Base-by-base conservation (phyloP, 129 eudicot species). In the Helianthus tuberosus region DNA sequence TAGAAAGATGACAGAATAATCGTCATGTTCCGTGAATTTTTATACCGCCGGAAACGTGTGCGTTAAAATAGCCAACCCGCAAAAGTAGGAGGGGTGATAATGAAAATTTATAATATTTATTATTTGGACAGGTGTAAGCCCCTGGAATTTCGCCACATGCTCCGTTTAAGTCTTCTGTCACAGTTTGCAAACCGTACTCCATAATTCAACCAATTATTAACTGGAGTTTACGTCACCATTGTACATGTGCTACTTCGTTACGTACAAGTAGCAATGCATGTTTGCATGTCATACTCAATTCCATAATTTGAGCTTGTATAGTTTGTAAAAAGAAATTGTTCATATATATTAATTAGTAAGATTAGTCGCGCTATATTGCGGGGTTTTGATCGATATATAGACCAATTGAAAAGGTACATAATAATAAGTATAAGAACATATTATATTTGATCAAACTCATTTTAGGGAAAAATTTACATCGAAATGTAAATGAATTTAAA, bases 81-180 rank as follows among this genome's bases (percentile, higher is more conserved):
- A 72, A 64, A 59, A 59, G 73, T 61, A n/a, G 77, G 58, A 59
- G 63, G 41, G 68, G 20, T 54, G 59, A 78, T n/a, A 52, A 1
- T 78, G 77, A 78, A 78, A 77, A 29, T 41, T 32, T 63, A 52
- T 60, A 25, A 3, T 60, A 8, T 9, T 20, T 29, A 23, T 62
- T 50, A 9, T 8, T 62, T 35, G 47, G 71, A 71, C 82, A 71
- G 77, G 51, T 77, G 75, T 73, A 43, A 48, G 4, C 51, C 66
- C 77, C 82, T 71, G 0, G 73, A 78, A 64, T 78, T 78, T 78
- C 73, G 82, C 68, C 82, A 71, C 77, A 71, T 78, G 82, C 77
- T 78, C 67, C 77, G 82, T 71, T 78, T 78, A 78, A 78, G 82
- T 53, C 38, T 51, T 71, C 48, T 62, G 57, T 10, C 55, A 57